Conservation (phyloP, 2,329 filamentous ascomycete species). For the Ophiosphaerella narmari region DNA sequence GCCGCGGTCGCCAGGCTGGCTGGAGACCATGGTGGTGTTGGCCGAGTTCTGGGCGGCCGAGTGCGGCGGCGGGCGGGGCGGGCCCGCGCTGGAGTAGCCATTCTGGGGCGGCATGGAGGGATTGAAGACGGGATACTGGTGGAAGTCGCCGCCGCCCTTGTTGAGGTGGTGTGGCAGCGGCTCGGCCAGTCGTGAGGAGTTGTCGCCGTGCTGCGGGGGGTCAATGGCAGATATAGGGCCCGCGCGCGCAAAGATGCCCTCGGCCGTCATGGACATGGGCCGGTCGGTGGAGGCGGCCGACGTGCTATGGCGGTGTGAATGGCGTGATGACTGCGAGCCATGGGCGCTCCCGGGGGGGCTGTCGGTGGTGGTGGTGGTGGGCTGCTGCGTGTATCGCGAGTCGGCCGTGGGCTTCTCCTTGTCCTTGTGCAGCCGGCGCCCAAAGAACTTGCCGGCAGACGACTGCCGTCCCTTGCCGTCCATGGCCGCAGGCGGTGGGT, state of each 20-base stretch:
- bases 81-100: conserved; percentile 56
- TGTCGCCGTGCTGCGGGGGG: conserved; percentile 64
- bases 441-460: conserved; percentile 84
- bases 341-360: conserved; percentile 65
- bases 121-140: conserved; percentile 83
- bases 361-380: conserved; percentile 61
- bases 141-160: conserved; percentile 76
- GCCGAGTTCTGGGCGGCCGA: conserved; percentile 41
- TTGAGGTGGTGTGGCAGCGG: conserved; percentile 83
- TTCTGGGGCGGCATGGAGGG: conserved; percentile 56
- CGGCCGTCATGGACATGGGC: conserved; percentile 65
- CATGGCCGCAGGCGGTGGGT: conserved; percentile 30
- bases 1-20: conserved; percentile 66
- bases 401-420: conserved; percentile 48
- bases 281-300: conserved; percentile 68
- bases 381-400: conserved; percentile 56
- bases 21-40: conserved; percentile 70
- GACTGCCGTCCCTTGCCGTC: conserved; percentile 82
- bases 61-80: conserved; percentile 62
- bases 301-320: conserved; percentile 55
- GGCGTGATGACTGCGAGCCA: conserved; percentile 73
- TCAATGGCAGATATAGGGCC: conserved; percentile 88
- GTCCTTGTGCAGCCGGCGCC: conserved; percentile 76
- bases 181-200: conserved; percentile 72
- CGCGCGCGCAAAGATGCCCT: conserved; percentile 72